These are phyloP conservation scores for Oehlia diaphana DNA, from an alignment of 192 early-diverging fungal genomes.

Conservation along the genomic window DNA sequence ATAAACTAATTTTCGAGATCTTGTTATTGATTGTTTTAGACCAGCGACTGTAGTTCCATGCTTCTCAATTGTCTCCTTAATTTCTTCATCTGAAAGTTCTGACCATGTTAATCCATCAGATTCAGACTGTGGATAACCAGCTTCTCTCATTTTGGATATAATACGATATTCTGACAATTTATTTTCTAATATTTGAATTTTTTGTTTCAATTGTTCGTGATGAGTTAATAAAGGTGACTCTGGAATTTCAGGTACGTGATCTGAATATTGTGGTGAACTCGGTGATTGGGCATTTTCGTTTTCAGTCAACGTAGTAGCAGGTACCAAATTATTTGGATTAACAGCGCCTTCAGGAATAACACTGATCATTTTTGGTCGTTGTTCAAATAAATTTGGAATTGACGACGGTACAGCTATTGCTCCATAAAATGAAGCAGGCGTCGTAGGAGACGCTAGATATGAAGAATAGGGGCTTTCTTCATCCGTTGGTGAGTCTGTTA, in stretches of 20 bases:
- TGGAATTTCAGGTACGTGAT: conserved; percentile 61
- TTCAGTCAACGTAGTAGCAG: conserved; percentile 52
- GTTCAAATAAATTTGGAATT: conserved; percentile 36
- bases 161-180: conserved; percentile 39
- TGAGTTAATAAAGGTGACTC: conserved; percentile 51
- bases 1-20: conserved; percentile 51
- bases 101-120: conserved; percentile 29
- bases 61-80: conserved; percentile 49
- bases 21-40: conserved; percentile 51
- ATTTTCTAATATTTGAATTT: conserved; percentile 36
- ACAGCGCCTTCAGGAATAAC: conserved; percentile 55
- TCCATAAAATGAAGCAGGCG: conserved; percentile 34
- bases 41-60: conserved; percentile 46
- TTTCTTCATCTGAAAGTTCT: conserved; percentile 37
- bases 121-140: conserved; percentile 10
- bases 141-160: conserved; percentile 9
- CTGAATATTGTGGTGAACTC: conserved; percentile 33
- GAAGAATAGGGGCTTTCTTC: conserved; percentile 29
- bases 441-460: conserved; percentile 37
- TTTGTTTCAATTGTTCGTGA: conserved; percentile 51
- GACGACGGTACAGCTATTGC: conserved; percentile 34
- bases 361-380: conserved; percentile 32
- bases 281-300: conserved; percentile 39
- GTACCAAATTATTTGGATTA: conserved; percentile 55
- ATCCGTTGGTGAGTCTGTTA: conserved; percentile 43